phyloP scores from a whole-genome alignment of 2,329 filamentous ascomycete species.

The Annulohypoxylon truncatum region DNA sequence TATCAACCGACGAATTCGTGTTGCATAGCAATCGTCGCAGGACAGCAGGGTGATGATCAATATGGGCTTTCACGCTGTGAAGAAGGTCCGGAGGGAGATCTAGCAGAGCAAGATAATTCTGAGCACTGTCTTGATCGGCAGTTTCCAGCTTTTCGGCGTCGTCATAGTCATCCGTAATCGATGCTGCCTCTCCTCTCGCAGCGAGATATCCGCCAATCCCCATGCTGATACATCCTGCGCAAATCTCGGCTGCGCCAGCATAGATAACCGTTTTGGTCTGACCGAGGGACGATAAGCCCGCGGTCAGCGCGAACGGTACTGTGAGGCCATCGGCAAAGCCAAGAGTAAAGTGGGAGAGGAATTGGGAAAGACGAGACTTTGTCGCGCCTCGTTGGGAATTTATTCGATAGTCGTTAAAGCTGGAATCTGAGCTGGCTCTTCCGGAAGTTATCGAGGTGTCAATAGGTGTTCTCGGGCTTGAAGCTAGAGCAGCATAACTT shows the following conservation, averaged over 20 bases:
- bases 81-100: constrained; percentile 44
- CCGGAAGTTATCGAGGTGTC: background rate
- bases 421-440: constrained; percentile 1
- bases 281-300: constrained; percentile 75
- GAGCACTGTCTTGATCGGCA: constrained; percentile 8
- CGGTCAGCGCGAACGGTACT: constrained; percentile 82
- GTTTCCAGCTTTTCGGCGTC: constrained; percentile 53
- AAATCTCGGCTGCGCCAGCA: constrained; percentile 79
- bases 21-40: constrained; percentile 19
- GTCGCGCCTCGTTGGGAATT: background rate
- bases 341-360: constrained; percentile 75
- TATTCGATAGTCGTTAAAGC: background rate
- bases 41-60: constrained; percentile 32
- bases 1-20: constrained; percentile 35
- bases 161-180: background rate
- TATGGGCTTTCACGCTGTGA: constrained; percentile 41
- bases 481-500: constrained; percentile 37
- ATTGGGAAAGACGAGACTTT: constrained; percentile 39
- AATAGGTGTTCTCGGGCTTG: constrained; percentile 9
- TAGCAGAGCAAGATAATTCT: constrained; percentile 45
- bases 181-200: constrained; percentile 62
- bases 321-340: constrained; percentile 83
- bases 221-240: constrained; percentile 82
- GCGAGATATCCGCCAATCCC: constrained; percentile 80
- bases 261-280: constrained; percentile 75